Evolutionary conservation across 331 rosid species (phyloP), one percentile per base, ranked within the genome.

Genomic region (Spiraea crenata): DNA sequence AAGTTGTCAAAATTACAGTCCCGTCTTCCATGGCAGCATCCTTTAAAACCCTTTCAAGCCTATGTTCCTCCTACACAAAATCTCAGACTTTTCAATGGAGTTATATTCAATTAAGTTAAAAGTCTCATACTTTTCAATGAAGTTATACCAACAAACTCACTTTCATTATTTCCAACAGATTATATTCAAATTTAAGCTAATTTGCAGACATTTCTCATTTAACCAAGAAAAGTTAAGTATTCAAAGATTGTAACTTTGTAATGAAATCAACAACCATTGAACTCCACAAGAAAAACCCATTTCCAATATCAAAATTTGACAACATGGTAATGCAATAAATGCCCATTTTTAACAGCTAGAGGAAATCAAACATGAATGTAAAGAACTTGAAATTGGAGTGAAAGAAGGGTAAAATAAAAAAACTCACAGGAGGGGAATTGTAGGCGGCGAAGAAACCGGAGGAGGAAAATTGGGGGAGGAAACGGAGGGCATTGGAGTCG

Each of bases 1-100:
- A 81, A 20, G 99, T 89, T 38, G 99, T 91, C 82, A 93, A 78
- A 69, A 93, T 91, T 69, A 93, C 95, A 55, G 99, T 93, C 61
- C 67, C 75, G 80, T 86, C 91, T 39, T 65, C 80, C 93, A 86
- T 93, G 51, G 96, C 88, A 67, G 97, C 97, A 68, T 74, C 84
- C 63, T 65, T 77, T 73, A 93, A 80, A 75, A 89, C 84, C 69
- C 77, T 81, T 52, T 80, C 92, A 64, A 93, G 90, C 45, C 81
- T 79, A 69, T 61, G 74, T 72, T 84, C 96, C 76, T 78, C 83
- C 98, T 93, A 84, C 70, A 76, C 63, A 50, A 72, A 25, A 51
- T 77, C 74, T 37, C 73, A 55, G 12, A 34, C 62, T 57, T 57
- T 57, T 40, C 9, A 54, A 17, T 25, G 38, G 65, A 63, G 20